A percentile compares a stretch with the other conserved stretches of the same genome.
Conservation (phyloP, 805 yeast genomes). For the Wickerhamiella lipophila region DNA sequence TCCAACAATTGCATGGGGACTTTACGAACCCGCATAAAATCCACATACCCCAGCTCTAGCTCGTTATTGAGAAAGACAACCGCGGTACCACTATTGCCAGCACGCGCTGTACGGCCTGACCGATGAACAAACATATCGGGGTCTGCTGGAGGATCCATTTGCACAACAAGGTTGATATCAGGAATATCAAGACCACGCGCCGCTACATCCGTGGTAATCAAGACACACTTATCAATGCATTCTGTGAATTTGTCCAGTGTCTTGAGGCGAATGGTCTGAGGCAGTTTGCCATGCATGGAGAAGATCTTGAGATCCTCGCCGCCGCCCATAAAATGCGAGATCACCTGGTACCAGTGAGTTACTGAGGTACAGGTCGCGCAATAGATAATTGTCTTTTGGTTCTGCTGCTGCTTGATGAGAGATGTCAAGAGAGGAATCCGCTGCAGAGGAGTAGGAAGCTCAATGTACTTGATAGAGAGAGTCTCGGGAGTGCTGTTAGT, state of each 20-base stretch:
- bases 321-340: slow-evolving; percentile 14
- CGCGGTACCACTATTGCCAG: slow-evolving; percentile 72
- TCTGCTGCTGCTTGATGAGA: slow-evolving; percentile 31
- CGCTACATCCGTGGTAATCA: slow-evolving; percentile 95
- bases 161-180: slow-evolving; percentile 87
- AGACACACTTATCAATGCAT: slow-evolving; percentile 38
- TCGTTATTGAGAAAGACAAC: slow-evolving; percentile 60
- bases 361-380: slow-evolving; percentile 85
- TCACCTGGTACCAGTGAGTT: slow-evolving; percentile 40
- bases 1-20: slow-evolving; percentile 35
- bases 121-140: slow-evolving; percentile 86
- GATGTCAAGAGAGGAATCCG: slow-evolving; percentile 41
- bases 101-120: slow-evolving; percentile 92
- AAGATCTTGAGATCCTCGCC: slow-evolving; percentile 37
- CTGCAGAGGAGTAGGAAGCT: slow-evolving; percentile 18
- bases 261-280: slow-evolving; percentile 64
- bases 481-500: slow-evolving; percentile 27
- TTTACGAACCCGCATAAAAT: slow-evolving; percentile 62
- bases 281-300: slow-evolving; percentile 84
- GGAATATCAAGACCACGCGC: slow-evolving; percentile 95
- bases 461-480: slow-evolving; percentile 54
- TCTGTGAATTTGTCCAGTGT: slow-evolving; percentile 52
- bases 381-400: slow-evolving; percentile 75
- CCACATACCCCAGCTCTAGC: slow-evolving; percentile 69
- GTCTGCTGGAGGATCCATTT: slow-evolving; percentile 87